phyloP scores from a whole-genome alignment of 176 grass and related monocot genomes.

The Zea luxurians region DNA sequence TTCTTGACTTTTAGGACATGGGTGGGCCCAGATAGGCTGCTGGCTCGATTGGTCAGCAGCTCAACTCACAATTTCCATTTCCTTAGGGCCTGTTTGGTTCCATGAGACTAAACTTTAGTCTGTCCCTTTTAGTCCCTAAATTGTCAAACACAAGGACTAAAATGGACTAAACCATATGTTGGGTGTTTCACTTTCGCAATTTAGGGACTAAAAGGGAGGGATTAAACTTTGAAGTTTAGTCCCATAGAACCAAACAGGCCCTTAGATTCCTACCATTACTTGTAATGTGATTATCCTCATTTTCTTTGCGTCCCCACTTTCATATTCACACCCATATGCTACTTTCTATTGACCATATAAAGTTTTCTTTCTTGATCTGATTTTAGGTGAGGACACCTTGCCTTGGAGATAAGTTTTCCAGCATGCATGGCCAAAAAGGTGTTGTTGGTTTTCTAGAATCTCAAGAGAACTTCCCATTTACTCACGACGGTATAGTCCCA shows the following conservation, averaged over 20 bases:
- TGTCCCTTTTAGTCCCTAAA: too few relatives aligned
- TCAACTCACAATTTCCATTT: neutral
- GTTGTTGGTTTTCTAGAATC: conserved; percentile 88
- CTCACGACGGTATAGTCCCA: conserved; percentile 78
- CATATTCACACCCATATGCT: conserved; percentile 8
- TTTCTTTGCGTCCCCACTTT: conserved; percentile 5
- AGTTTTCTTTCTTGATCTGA: conserved; percentile 21
- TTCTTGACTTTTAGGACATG: neutral
- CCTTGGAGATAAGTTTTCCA: conserved; percentile 91
- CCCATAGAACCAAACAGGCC: too few relatives aligned
- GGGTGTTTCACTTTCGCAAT: too few relatives aligned
- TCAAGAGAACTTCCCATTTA: conserved; percentile 94
- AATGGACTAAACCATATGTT: too few relatives aligned
- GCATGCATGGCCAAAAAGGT: conserved; percentile 96
- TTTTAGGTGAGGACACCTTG: conserved; percentile 80
- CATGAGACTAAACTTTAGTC: too few relatives aligned
- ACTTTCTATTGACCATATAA: conserved; percentile 7
- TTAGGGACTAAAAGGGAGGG: too few relatives aligned
- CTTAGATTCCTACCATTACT: neutral
- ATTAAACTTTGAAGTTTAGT: too few relatives aligned
- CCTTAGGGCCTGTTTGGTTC: too few relatives aligned
- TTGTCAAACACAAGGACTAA: too few relatives aligned
- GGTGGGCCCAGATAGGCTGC: neutral
- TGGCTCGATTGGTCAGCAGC: neutral
- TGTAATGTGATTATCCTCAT: neutral